Base-by-base conservation (phyloP, 2,329 filamentous ascomycete species). In the Ascosphaera apis region DNA sequence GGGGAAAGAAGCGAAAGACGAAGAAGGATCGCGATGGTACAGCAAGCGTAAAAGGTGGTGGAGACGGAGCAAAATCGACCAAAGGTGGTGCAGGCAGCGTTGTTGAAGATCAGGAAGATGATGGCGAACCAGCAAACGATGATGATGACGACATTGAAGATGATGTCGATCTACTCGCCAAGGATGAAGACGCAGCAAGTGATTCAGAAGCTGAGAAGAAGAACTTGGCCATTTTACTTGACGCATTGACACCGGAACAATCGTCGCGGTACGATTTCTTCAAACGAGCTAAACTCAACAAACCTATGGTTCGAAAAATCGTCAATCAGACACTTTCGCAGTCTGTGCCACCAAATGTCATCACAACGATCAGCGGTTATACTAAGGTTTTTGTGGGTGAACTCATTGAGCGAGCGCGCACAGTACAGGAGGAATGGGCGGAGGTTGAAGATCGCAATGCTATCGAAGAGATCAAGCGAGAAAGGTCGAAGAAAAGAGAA, bases 291-390 rank as follows among this genome's bases (percentile, higher is more conserved):
- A 64, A 62, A 43, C 47, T 67, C 35, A 57, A 61, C 25, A 64
- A 64, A 39, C 55, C 61, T 35, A 62, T 59, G 1, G 53, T 66
- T 11, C 60, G 62, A 38, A 50, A 61, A 44, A 66, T 77, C 41
- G 69, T 72, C 41, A 77, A 77, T 45, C 69, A 73, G 48, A 73
- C 71, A 1, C 62, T 77, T 28, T 71, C 67, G 1, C 72, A 77
- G 48, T 73, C 67, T 33, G 71, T 77, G 4, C 72, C 72, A 1
- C 61, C 65, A 18, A 69, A 65, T 41, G 69, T 76, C 36, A 65
- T 76, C 28, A 70, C 68, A 11, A 68, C 68, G 4, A 69, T 77
- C 36, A 68, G 65, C 31, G 68, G 68, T 8, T 75, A 72, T 48
- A 68, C 67, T 15, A 77, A 77, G 51, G 63, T 72, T 42, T 76